Evolutionary conservation across 148 eudicot species (phyloP).

Genomic region (Pharnaceum exiguum): DNA sequence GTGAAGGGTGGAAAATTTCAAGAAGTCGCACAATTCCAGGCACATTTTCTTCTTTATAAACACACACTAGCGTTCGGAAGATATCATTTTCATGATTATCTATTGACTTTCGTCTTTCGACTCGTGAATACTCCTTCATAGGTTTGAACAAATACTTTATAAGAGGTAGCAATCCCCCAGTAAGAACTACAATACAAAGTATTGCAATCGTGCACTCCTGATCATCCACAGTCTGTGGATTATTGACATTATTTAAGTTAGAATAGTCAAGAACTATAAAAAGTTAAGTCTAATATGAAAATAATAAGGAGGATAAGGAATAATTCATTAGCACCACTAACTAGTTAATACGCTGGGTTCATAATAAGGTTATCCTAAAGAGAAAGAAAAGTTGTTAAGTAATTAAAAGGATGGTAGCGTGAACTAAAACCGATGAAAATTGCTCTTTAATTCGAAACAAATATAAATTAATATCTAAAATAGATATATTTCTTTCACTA

Average conservation of each 20-base stretch:
- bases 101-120: slow-evolving; percentile 11
- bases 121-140: slow-evolving; percentile 6
- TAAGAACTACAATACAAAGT: background rate
- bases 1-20: slow-evolving; percentile 11
- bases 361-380: no score
- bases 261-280: no score
- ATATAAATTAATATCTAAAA: no score
- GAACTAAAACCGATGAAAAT: no score
- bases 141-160: slow-evolving; percentile 11
- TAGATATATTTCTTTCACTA: no score
- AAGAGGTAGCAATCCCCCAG: background rate
- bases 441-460: no score
- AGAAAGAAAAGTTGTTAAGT: no score
- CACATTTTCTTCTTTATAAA: slow-evolving; percentile 5
- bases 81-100: background rate
- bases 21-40: slow-evolving; percentile 17
- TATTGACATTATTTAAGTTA: background rate
- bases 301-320: no score
- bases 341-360: no score
- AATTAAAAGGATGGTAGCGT: no score
- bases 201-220: background rate
- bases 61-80: background rate
- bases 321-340: no score
- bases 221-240: background rate
- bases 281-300: no score